Conservation (phyloP, 2,329 filamentous ascomycete species). For the Colletotrichum cuscutae region DNA sequence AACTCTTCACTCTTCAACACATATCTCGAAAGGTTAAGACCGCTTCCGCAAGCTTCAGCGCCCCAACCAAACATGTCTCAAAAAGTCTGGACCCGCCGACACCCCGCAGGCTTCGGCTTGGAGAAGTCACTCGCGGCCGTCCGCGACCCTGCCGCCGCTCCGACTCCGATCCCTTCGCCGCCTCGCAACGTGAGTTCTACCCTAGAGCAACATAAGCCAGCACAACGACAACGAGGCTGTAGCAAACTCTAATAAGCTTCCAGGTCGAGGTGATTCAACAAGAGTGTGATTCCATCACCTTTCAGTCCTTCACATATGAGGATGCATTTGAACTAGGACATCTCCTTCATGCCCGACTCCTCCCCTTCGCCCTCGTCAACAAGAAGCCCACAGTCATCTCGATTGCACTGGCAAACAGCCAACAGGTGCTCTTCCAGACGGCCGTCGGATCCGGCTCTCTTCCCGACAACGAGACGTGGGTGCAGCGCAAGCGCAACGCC, state of each 20-base stretch:
- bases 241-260: not conserved
- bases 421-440: constrained; percentile 75
- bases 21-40: not conserved
- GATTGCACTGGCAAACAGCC: constrained; percentile 68
- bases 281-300: constrained; percentile 54
- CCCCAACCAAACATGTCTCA: constrained; percentile 55
- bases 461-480: constrained; percentile 79
- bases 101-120: constrained; percentile 40
- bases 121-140: constrained; percentile 39
- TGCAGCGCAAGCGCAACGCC: constrained; percentile 75
- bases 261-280: constrained; percentile 44
- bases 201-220: not conserved
- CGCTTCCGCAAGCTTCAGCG: not conserved
- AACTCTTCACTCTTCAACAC: not conserved
- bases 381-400: constrained; percentile 67
- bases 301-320: constrained; percentile 67
- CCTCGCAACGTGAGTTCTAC: constrained; percentile 34
- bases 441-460: constrained; percentile 73
- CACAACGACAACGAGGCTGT: not conserved
- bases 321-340: constrained; percentile 75
- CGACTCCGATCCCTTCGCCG: constrained; percentile 31
- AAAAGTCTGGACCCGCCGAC: constrained; percentile 41
- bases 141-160: constrained; percentile 33
- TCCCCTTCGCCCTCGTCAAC: constrained; percentile 53
- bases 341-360: constrained; percentile 71